Evolutionary conservation across 441 rosid genomes (phyloP), one percentile per base, ranked within the genome.

Genomic region (Pelargonium australe): DNA sequence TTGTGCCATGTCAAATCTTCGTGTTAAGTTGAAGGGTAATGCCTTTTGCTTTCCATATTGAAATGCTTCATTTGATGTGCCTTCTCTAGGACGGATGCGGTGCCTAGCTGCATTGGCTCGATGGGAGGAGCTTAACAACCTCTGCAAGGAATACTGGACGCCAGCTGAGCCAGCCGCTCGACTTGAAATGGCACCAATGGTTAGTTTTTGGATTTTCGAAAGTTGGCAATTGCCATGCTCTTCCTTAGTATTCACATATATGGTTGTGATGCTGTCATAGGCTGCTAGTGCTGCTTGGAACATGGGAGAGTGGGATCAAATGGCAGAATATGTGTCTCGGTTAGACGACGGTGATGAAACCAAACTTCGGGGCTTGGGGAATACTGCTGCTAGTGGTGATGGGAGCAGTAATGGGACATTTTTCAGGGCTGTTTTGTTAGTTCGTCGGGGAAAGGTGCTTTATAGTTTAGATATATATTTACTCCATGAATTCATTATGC

Each of bases 281-380:
- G 99, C 99, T 79, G 98, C 98, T 73, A 60, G 3, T 55, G 99
- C 99, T 85, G 99, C 99, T 73, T 96, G 98, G 99, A 93, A 89
- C 81, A 93, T 96, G 99, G 97, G 98, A 61, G 99, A 96, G 76
- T 96, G 98, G 98, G 98, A 96, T 81, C 99, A 93, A 79, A 96
- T 96, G 99, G 89, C 96, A 4, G 99, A 96, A 79, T 96, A 93
- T 81, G 99, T 93, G 64, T 89, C 91, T 70, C 87, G 90, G 68
- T 82, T 96, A 77, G 99, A 96, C 78, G 98, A 96, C 80, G 99
- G 99, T 58, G 99, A 96, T 83, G 98, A 93, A 80, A 85, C 96
- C 73, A 96, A 89, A 83, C 88, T 89, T 34, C 84, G 97, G 63
- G 91, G 80, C 78, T 85, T 96, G 81, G 93, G 96, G 69, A 93